A percentile compares a stretch with the other conserved stretches of the same genome.
phyloP scores from a whole-genome alignment of 2,329 filamentous ascomycete species.

The Alternaria panax region DNA sequence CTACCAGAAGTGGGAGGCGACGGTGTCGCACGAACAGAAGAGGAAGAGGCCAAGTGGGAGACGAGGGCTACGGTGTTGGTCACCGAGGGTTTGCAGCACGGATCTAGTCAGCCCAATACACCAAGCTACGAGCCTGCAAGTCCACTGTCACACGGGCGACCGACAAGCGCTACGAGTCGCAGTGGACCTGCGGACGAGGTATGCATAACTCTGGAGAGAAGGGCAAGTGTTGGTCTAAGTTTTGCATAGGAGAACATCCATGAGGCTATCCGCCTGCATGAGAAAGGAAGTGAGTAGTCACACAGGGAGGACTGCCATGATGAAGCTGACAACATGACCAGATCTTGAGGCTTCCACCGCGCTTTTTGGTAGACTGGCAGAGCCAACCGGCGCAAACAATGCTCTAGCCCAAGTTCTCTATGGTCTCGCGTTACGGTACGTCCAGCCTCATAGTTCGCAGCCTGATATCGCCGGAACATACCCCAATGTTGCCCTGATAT shows the following conservation, averaged over 20 bases:
- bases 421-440: constrained; percentile 84
- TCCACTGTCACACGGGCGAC: constrained; percentile 23
- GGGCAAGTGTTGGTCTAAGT: constrained; percentile 24
- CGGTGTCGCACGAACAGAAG: constrained; percentile 52
- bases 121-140: constrained; percentile 32
- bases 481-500: constrained; percentile 37
- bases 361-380: constrained; percentile 84
- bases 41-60: constrained; percentile 78
- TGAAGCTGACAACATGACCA: constrained; percentile 24
- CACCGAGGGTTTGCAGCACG: constrained; percentile 58
- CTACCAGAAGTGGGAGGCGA: constrained; percentile 74
- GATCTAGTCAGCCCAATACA: constrained; percentile 38
- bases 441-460: constrained; percentile 2
- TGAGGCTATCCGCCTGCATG: constrained; percentile 93
- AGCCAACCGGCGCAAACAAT: constrained; percentile 86
- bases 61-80: constrained; percentile 89
- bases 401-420: constrained; percentile 95
- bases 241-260: constrained; percentile 71
- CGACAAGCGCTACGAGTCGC: constrained; percentile 31
- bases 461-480: constrained; percentile 16
- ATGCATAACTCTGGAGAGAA: constrained; percentile 18
- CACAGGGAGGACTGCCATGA: background rate
- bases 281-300: constrained; percentile 67
- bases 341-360: constrained; percentile 80
- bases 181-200: constrained; percentile 51